Evolutionary conservation across 169 alveolate genomes (phyloP).

Genomic region (Plasmodium vinckei): DNA sequence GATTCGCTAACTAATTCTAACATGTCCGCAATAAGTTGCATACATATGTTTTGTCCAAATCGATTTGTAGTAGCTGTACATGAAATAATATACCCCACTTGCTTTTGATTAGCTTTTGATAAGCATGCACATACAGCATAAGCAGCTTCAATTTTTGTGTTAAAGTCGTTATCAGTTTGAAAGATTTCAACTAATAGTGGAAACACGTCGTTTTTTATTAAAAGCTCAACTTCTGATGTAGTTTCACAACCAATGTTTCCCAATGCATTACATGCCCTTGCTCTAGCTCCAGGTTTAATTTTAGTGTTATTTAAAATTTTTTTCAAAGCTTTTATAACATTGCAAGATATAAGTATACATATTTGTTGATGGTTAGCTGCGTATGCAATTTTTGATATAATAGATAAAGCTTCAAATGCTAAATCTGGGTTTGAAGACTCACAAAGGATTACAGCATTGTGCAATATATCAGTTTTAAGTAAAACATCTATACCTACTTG

Average conservation of each 20-base stretch:
- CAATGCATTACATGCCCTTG: conserved; percentile 90
- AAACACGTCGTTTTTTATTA: conserved; percentile 87
- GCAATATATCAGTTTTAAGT: conserved; percentile 73
- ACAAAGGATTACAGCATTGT: conserved; percentile 73
- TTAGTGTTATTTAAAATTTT: conserved; percentile 85
- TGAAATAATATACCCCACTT: conserved; percentile 89
- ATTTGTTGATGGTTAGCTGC: conserved; percentile 87
- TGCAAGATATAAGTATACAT: conserved; percentile 81
- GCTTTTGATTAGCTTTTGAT: conserved; percentile 86
- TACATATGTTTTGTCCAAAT: conserved; percentile 78
- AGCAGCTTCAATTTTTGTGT: conserved; percentile 90
- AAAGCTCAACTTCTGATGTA: conserved; percentile 85
- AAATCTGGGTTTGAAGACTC: conserved; percentile 79
- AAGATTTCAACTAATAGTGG: conserved; percentile 86
- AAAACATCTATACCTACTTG: conserved; percentile 72
- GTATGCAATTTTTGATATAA: conserved; percentile 89
- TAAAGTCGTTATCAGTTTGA: conserved; percentile 86
- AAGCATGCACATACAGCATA: conserved; percentile 92
- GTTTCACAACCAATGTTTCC: conserved; percentile 92
- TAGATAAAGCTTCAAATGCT: conserved; percentile 89
- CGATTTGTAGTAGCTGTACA: conserved; percentile 82
- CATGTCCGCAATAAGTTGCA: conserved; percentile 87
- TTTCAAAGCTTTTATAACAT: conserved; percentile 85
- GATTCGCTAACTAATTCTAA: conserved; percentile 87
- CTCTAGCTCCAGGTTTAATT: conserved; percentile 84